Conservation (phyloP, 805 yeast genomes). For the Yarrowia bubula region DNA sequence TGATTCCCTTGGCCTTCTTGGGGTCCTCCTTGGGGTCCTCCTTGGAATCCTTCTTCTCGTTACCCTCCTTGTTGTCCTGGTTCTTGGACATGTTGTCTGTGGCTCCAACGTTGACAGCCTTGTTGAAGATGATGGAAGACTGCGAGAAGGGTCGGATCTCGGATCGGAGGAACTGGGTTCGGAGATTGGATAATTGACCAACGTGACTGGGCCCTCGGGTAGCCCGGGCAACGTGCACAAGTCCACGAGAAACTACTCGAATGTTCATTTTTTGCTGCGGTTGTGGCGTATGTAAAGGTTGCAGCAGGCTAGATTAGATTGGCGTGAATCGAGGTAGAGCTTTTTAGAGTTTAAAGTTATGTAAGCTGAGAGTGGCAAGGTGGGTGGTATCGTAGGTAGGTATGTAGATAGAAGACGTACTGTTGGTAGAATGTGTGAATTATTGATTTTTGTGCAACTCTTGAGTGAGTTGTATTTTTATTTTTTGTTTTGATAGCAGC, state of each 20-base stretch:
- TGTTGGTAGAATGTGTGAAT: no score
- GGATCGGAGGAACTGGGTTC: background rate
- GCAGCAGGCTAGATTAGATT: no score
- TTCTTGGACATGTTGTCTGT: no score
- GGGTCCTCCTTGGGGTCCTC: background rate
- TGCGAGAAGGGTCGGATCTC: no score
- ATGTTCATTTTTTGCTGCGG: background rate
- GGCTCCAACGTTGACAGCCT: no score
- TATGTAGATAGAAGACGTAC: no score
- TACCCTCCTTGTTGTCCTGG: background rate
- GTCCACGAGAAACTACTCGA: constrained; percentile 12
- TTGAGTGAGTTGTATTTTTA: no score
- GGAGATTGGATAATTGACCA: background rate
- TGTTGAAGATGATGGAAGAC: no score
- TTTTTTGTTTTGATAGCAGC: no score
- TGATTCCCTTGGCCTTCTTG: constrained; percentile 18
- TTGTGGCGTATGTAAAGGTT: no score
- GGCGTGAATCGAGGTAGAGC: background rate
- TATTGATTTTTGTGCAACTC: no score
- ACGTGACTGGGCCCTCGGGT: background rate
- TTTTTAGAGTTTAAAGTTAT: background rate
- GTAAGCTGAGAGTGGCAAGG: background rate
- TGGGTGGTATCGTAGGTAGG: no score
- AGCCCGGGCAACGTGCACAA: constrained; percentile 1
- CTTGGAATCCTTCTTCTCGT: background rate